Percentiles rank a stretch among this genome's conserved stretches.
Evolutionary conservation across 306 rosid species (phyloP).

Genomic region (cucumber (Cucumis sativus)): DNA sequence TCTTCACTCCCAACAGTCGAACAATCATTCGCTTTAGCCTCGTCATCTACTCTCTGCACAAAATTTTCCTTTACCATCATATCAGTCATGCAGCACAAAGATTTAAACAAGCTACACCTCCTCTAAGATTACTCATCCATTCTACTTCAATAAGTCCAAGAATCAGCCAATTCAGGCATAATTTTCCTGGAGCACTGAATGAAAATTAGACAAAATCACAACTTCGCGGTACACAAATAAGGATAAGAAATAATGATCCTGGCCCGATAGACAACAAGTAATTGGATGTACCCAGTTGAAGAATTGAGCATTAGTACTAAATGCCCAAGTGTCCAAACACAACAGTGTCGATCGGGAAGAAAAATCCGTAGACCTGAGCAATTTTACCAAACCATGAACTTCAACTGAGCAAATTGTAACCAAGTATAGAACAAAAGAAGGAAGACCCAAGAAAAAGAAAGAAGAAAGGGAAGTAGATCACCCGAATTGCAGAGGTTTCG

Average conservation of each 20-base stretch:
- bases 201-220: background rate
- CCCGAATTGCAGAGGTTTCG: background rate
- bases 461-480: background rate
- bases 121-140: slow-evolving; percentile 19
- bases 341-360: background rate
- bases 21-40: slow-evolving; percentile 22
- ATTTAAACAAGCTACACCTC: slow-evolving; percentile 10
- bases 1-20: slow-evolving; percentile 28
- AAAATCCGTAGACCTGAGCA: background rate
- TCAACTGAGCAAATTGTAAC: background rate
- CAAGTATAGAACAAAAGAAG: background rate
- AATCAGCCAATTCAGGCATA: slow-evolving; percentile 4
- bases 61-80: slow-evolving; percentile 37
- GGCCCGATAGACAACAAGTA: background rate
- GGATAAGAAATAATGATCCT: background rate
- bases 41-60: slow-evolving; percentile 18
- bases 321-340: background rate
- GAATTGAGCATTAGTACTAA: background rate
- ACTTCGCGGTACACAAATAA: background rate
- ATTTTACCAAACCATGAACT: background rate
- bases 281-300: background rate
- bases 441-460: background rate
- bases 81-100: slow-evolving; percentile 6
- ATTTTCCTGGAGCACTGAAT: background rate
- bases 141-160: slow-evolving; percentile 1